Evolutionary conservation across 352 stramenopile genomes (phyloP).

Genomic region (Globisporangium abappressorium): DNA sequence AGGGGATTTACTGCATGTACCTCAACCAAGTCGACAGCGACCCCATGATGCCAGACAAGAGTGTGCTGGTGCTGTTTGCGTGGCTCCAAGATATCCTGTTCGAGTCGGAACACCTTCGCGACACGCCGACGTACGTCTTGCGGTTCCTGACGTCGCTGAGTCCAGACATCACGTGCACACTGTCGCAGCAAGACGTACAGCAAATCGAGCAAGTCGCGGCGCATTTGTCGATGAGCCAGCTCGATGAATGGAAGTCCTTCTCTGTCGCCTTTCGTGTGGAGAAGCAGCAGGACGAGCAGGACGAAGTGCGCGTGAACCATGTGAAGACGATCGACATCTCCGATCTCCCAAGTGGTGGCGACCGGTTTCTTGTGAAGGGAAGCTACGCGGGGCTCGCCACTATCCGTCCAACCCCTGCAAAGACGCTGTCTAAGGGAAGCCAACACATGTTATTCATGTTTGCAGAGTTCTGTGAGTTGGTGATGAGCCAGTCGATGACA

Average conservation of each 20-base stretch:
- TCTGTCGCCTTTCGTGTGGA: constrained; percentile 17
- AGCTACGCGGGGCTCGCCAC: constrained; percentile 27
- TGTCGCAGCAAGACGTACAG: constrained; percentile 8
- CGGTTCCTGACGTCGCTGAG: constrained; percentile 33
- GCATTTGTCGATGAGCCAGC: neutral
- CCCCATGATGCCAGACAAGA: neutral
- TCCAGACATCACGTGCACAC: constrained; percentile 6
- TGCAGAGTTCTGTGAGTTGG: neutral
- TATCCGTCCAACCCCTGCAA: constrained; percentile 27
- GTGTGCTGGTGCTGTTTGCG: constrained; percentile 46
- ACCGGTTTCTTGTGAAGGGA: constrained; percentile 33
- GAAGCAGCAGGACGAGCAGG: constrained; percentile 12
- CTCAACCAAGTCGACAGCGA: neutral
- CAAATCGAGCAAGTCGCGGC: neutral
- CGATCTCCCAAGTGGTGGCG: neutral
- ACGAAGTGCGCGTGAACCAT: constrained; percentile 10
- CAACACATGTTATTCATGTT: neutral
- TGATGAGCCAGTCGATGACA: neutral
- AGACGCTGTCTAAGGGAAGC: constrained; percentile 10
- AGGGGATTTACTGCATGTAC: constrained; percentile 27
- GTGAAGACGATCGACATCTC: constrained; percentile 5
- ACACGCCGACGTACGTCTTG: constrained; percentile 65
- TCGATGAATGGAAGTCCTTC: constrained; percentile 12
- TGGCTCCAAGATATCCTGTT: constrained; percentile 57
- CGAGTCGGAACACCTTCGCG: constrained; percentile 32